Evolutionary conservation across 2,329 filamentous ascomycete species (phyloP), one percentile per base, ranked within the genome.

Genomic region (Colletotrichum magnum): DNA sequence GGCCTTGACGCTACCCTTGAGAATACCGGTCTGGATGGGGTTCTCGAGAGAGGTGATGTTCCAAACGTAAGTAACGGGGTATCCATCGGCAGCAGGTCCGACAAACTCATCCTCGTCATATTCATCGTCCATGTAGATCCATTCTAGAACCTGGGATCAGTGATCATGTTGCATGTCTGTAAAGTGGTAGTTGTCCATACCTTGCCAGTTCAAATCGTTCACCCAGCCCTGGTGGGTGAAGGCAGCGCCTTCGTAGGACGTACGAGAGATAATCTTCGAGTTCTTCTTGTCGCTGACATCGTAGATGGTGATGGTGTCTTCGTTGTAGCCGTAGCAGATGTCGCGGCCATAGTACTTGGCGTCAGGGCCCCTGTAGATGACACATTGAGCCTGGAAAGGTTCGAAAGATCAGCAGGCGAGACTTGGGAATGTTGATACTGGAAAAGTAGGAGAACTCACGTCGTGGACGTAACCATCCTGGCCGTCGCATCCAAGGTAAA

Each of bases 171-270:
- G 15, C 21, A 1, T 4, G 3, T 50, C n/a, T 5, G 18, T 9
- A 10, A 6, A 6, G 10, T 2, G 47, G n/a, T 21, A 4, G 18
- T 18, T 7, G 15, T 7, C 18, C 21, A 26, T 64, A 69, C 67
- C 67, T 57, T 82, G 78, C 77, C 77, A 83, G 58, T 80, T 75
- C 12, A 78, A 74, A 73, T 86, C 81, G 59, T 86, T 80, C 9
- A 88, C 79, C 79, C 83, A 85, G 61, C 87, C 87, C 73, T 89
- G 87, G 75, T 89, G 87, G 2, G 86, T 88, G 79, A 88, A 89
- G 16, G 82, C 75, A n/a, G 85, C 85, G 48, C 87, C 87, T n/a
- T 85, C 81, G 75, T 89, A 89, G 0, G 82, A 83, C 2, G 86
- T 88, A 67, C 81, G 81, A 58, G 86, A 88, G 71, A 89, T 82